Percentiles rank a stretch among this genome's conserved stretches.
phyloP scores from a whole-genome alignment of 345 rosid genomes.

The Aegle marmelos region DNA sequence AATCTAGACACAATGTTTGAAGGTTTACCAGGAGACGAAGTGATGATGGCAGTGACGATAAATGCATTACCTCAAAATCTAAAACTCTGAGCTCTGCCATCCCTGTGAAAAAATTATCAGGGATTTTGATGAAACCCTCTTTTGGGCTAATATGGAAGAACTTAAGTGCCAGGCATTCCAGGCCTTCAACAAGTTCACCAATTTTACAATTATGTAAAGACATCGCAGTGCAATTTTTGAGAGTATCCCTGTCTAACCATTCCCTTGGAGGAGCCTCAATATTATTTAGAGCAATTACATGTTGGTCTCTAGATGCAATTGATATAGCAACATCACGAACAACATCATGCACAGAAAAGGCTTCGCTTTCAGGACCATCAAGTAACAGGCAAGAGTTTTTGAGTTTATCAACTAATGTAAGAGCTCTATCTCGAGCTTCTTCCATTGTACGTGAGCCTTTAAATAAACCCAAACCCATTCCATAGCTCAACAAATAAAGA shows the following conservation, averaged over 20 bases:
- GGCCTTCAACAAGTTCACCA: background rate
- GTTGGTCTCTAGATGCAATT: conserved; percentile 4
- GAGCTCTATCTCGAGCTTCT: background rate
- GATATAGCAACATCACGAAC: conserved; percentile 18
- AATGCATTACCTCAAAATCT: background rate
- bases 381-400: conserved; percentile 14
- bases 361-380: background rate
- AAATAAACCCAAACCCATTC: conserved; percentile 27
- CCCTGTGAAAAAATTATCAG: conserved; percentile 10
- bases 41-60: conserved; percentile 15
- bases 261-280: background rate
- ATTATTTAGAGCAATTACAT: background rate
- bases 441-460: background rate
- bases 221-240: background rate
- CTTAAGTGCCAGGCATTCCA: conserved; percentile 17
- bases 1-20: conserved; percentile 18
- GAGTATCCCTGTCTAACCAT: background rate
- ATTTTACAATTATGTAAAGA: background rate
- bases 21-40: conserved; percentile 7
- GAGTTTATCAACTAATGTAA: background rate
- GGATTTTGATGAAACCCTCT: background rate
- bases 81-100: conserved; percentile 25
- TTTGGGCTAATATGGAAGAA: background rate
- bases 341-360: background rate
- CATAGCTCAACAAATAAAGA: conserved; percentile 18